A percentile compares a stretch with the other conserved stretches of the same genome.
phyloP scores from a whole-genome alignment of 805 yeast genomes.

The Starmera caribaea region DNA sequence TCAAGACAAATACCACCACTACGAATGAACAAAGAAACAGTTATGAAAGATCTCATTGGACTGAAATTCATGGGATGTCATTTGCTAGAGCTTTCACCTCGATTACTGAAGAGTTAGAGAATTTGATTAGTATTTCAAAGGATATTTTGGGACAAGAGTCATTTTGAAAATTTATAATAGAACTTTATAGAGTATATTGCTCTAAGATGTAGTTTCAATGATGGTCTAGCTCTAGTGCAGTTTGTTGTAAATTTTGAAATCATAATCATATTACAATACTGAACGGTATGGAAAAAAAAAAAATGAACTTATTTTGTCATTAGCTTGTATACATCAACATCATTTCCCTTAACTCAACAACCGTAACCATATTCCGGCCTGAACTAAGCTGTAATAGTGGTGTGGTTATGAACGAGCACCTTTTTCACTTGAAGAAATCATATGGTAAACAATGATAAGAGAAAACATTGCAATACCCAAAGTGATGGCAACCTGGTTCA shows the following conservation, averaged over 20 bases:
- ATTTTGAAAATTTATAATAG: background rate
- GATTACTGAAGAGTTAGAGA: slow-evolving; percentile 32
- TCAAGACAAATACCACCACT: background rate
- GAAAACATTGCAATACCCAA: slow-evolving; percentile 64
- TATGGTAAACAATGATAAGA: slow-evolving; percentile 60
- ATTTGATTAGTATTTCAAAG: slow-evolving; percentile 26
- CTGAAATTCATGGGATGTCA: slow-evolving; percentile 38
- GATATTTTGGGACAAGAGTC: slow-evolving; percentile 35
- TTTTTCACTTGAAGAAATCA: slow-evolving; percentile 35
- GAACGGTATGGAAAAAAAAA: too few species aligned
- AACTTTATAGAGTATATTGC: background rate
- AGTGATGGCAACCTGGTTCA: slow-evolving; percentile 56
- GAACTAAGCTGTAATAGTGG: too few species aligned
- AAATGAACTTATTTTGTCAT: too few species aligned
- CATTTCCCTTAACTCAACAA: background rate
- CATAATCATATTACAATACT: too few species aligned
- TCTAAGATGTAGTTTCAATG: background rate
- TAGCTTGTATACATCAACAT: background rate
- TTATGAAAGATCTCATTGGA: slow-evolving; percentile 30
- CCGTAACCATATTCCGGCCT: too few species aligned
- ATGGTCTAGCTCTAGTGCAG: background rate
- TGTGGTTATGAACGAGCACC: background rate
- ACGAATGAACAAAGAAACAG: background rate
- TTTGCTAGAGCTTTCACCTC: slow-evolving; percentile 38
- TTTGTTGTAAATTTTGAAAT: too few species aligned